Base-by-base conservation (phyloP, 805 yeast genomes). In the Cyberlindnera euphorbiiphila region DNA sequence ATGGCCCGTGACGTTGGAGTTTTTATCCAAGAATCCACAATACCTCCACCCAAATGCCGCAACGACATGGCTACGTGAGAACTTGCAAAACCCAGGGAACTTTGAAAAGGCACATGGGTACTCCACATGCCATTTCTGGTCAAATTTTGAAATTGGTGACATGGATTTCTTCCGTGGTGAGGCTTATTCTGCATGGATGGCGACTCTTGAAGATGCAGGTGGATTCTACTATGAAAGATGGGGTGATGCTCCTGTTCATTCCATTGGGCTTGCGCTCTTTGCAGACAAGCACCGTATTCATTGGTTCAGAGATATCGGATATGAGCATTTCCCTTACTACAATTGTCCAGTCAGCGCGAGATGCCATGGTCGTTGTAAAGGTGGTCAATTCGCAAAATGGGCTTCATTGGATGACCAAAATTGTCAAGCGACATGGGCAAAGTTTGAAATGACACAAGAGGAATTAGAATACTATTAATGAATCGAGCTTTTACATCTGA, bases 201-300 rank as follows among this genome's bases (percentile, higher is more conserved):
- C 80, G 22, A 62, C 67, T 51, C 61, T 87, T 26, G 95, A 86
- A 40, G 43, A 67, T 4, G 60, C 78, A 1, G 93, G 94, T 14
- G 91, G 91, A 4, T 86, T 86, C 53, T 87, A 85, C 58, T 87
- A 87, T 52, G 96, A 88, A 58, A 63, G 95, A 39, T 86, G 95
- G 95, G 95, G 95, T 3, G 96, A 86, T 64, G 95, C 95, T 0
- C 95, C 95, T 0, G 93, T 86, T 2, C 93, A 85, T 56, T 76
- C 88, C 3, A 53, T 87, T 29, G 95, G 91, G 0, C 60, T 85
- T 24, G 74, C 77, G 7, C 55, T 85, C 35, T 84, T 87, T 55
- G 85, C 81, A 7, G 87, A 82, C 49, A 80, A 74, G 49, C 57
- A 65, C 8, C 69, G 72, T 37, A 69, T 87, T 25, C 96, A 87